Percentiles rank a stretch among this genome's conserved stretches.
Evolutionary conservation across 768 basidiomycete genomes (phyloP).

Genomic region (Rossbeevera mucosa): DNA sequence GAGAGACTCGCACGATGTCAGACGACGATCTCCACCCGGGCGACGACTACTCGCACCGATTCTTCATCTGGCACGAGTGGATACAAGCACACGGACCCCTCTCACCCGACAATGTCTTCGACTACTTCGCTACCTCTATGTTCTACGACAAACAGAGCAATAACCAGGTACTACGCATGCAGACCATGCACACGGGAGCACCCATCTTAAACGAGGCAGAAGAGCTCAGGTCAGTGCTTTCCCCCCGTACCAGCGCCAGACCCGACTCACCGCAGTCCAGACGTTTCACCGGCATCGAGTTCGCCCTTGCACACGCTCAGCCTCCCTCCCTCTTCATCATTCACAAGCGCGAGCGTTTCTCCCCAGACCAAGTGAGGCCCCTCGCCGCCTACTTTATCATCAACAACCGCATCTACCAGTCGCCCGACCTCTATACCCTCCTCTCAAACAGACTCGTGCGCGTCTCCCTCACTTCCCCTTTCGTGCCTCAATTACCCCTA

Average conservation of each 20-base stretch:
- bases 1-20: conserved; percentile 30
- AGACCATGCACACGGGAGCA: conserved; percentile 81
- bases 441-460: conserved; percentile 79
- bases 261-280: conserved; percentile 34
- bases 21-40: conserved; percentile 68
- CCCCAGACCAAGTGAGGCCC: conserved; percentile 77
- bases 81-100: conserved; percentile 81
- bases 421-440: conserved; percentile 79
- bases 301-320: conserved; percentile 74
- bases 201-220: conserved; percentile 76
- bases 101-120: conserved; percentile 73
- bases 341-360: conserved; percentile 81
- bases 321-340: conserved; percentile 84
- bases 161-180: conserved; percentile 91
- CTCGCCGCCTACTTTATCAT: conserved; percentile 84
- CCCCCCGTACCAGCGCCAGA: background rate
- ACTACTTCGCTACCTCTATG: conserved; percentile 87
- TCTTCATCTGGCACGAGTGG: conserved; percentile 92
- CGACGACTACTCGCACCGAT: conserved; percentile 77
- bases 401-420: conserved; percentile 85
- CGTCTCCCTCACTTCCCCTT: background rate
- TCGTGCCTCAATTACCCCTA: background rate
- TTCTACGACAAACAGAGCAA: conserved; percentile 94
- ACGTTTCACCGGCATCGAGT: conserved; percentile 85
- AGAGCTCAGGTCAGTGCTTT: conserved; percentile 57